phyloP scores from a whole-genome alignment of 2,329 filamentous ascomycete species.

The Cercospora zeae-maydis region DNA sequence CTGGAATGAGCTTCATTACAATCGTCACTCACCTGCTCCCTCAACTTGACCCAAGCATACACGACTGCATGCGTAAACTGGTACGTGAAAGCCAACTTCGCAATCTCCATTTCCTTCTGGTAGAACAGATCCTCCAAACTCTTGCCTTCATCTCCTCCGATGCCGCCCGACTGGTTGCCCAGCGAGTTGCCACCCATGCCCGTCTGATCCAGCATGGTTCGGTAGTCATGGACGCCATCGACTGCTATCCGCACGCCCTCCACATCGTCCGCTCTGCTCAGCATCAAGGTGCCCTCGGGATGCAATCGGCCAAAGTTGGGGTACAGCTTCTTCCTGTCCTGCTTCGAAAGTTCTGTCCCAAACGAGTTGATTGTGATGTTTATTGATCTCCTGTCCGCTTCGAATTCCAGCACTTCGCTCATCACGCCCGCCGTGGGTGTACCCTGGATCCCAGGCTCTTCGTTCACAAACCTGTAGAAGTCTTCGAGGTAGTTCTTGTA shows the following conservation, averaged over 20 bases:
- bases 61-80: conserved; percentile 95
- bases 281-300: conserved; percentile 90
- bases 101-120: conserved; percentile 98
- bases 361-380: conserved; percentile 99
- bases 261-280: conserved; percentile 89
- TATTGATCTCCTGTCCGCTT: conserved; percentile 93
- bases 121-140: conserved; percentile 98
- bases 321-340: conserved; percentile 92
- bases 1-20: conserved; percentile 29
- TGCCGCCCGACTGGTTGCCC: conserved; percentile 79
- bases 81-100: conserved; percentile 88
- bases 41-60: conserved; percentile 95
- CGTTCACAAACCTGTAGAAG: conserved; percentile 92
- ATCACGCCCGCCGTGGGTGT: conserved; percentile 92
- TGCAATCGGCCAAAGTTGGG: conserved; percentile 87
- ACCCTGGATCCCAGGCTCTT: conserved; percentile 76
- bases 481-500: conserved; percentile 99
- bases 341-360: conserved; percentile 90
- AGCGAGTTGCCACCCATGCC: conserved; percentile 69
- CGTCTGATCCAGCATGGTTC: conserved; percentile 92
- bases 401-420: conserved; percentile 92
- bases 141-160: conserved; percentile 72
- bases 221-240: conserved; percentile 90
- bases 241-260: conserved; percentile 92
- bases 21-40: conserved; percentile 74